Base-by-base conservation (phyloP, 2,329 filamentous ascomycete species). In the Diaporthe vaccinii region DNA sequence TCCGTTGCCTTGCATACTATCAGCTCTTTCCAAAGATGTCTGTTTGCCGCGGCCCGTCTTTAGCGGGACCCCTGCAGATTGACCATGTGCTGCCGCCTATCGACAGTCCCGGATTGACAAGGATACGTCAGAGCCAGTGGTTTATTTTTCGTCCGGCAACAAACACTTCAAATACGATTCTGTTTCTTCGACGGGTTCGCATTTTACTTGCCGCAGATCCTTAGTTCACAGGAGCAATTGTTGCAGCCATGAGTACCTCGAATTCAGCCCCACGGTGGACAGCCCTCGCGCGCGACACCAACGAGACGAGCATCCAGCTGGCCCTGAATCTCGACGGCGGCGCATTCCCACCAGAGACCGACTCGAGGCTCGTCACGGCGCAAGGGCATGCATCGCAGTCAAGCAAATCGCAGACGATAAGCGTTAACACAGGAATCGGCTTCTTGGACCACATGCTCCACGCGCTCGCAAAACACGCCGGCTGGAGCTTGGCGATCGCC, bases 391-490 rank as follows among this genome's bases (percentile, higher is more conserved):
- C 97, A 41, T 93, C 93, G 1, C 96, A 99, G 85, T 88, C 92
- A 78, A 96, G 94, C 79, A 92, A 93, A 79, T 94, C 93, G 57
- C 97, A 98, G 85, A 92, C 91, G 76, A 98, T 98, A 83, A 91
- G 91, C 82, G 89, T 98, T 79, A 93, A 95, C 88, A 98, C 96
- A 0, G 97, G 97, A 78, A 98, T 99, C 84, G 97, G 97, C 76
- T 99, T 99, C 86, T 89, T 99, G 74, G 97, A 99, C 87, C 97
- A 99, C 88, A 98, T 99, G 96, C 90, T 98, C 69, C 97, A 99
- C 85, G 97, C 97, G 8, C 90, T 98, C 73, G 94, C 97, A 69
- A 98, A 99, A 86, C 97, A 99, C 86, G 92, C 94, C 8, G 96
- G 97, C 77, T 98, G 96, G 97, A 97, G 94, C 86, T 86, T 99